Evolutionary conservation across 2,329 filamentous ascomycete species (phyloP), one percentile per base, ranked within the genome.

Genomic region (Ophiosphaerella korrae): DNA sequence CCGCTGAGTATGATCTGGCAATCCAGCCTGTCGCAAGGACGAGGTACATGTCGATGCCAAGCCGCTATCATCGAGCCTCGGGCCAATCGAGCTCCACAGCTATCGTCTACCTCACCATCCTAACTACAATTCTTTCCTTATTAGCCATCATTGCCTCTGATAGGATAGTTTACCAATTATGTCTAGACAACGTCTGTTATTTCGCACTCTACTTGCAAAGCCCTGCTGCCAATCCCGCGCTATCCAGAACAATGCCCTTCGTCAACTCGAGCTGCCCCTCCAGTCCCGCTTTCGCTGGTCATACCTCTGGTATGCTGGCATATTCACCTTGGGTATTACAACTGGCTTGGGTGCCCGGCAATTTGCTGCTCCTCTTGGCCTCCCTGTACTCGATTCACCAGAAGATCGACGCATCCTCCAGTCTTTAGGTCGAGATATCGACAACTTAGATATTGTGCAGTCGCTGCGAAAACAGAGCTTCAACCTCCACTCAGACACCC

Each of bases 381-480:
- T 67, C 0, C 67, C 66, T 5, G 33, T 47, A 7, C 68, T 67
- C 5, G 70, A 69, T 0, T 64, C 64, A 7, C 48, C 44, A 16
- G 68, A 68, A 37, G 71, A 74, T 44, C 50, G 58, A n/a, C 36
- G 63, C 2, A 62, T 64, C 26, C 54, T 74, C 9, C 46, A 62
- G 3, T 66, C 62, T 3, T 56, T 72, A 16, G 42, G 51, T 13
- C 42, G 42, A 9, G 67, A 72, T 23, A 51, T 70, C 32, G 70
- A 74, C 38, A 53, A 53, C 16, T 55, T 74, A 18, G 67, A 72
- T 13, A 55, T 72, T 24, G 70, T 74, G 7, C 65, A 67, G 35
- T 58, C 55, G 5, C 58, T 74, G 44, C 63, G 71, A 31, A 63
- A 63, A 8, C 59, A 69, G 34, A 62, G 57, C 16, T 63, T 62